These are phyloP conservation scores for Spongispora temasekensis DNA, from an alignment of 1,284 basidiomycete genomes.

Conservation along the genomic window DNA sequence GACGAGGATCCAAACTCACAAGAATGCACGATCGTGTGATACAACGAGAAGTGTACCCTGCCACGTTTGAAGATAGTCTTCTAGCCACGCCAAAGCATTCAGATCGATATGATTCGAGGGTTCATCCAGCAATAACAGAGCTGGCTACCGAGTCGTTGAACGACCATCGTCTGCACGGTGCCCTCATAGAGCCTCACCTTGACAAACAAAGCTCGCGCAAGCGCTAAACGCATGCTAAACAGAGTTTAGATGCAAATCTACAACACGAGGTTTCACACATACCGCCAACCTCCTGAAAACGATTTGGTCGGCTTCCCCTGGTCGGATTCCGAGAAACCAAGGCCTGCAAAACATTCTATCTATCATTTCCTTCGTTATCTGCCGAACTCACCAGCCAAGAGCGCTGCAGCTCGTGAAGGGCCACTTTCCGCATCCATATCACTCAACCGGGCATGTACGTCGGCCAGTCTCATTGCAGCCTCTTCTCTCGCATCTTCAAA, in stretches of 20 bases:
- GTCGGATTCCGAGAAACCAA: slow-evolving; percentile 90
- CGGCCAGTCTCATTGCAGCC: slow-evolving; percentile 80
- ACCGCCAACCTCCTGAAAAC: slow-evolving; percentile 98
- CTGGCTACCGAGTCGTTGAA: slow-evolving; percentile 46
- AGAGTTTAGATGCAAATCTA: background rate
- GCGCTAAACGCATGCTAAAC: slow-evolving; percentile 76
- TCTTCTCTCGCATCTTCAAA: slow-evolving; percentile 87
- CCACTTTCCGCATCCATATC: slow-evolving; percentile 99
- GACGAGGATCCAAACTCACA: slow-evolving; percentile 48
- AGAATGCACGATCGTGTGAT: slow-evolving; percentile 98
- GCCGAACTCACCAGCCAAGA: slow-evolving; percentile 72
- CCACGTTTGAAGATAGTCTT: slow-evolving; percentile 99
- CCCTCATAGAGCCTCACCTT: slow-evolving; percentile 68
- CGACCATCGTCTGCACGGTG: background rate
- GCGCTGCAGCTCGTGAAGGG: slow-evolving; percentile 87
- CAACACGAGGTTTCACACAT: slow-evolving; percentile 18
- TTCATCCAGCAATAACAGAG: slow-evolving; percentile 88
- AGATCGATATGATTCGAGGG: slow-evolving; percentile 97
- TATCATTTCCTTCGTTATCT: background rate
- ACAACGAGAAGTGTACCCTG: slow-evolving; percentile 93
- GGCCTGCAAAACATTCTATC: slow-evolving; percentile 44
- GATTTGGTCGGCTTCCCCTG: slow-evolving; percentile 81
- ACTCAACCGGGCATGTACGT: slow-evolving; percentile 87
- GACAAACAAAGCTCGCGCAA: slow-evolving; percentile 91
- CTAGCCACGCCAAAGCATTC: slow-evolving; percentile 84